Conservation (phyloP, 2,329 filamentous ascomycete species). For the Scedosporium aurantiacum region DNA sequence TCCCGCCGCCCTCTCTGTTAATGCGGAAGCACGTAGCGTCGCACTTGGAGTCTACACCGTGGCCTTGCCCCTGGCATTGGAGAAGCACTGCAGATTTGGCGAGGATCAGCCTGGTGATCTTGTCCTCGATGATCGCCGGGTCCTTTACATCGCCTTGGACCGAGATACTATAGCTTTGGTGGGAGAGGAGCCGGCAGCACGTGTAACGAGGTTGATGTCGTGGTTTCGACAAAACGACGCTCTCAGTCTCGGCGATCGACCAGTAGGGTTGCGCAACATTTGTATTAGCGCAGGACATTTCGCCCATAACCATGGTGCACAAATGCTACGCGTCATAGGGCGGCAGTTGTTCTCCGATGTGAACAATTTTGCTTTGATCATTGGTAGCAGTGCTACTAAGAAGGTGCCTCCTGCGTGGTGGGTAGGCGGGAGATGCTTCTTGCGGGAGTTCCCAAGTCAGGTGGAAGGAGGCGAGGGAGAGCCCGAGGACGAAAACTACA, state of each 20-base stretch:
- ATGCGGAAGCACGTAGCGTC: neutral
- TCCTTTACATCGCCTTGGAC: neutral
- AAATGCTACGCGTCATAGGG: neutral
- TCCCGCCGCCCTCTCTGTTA: neutral
- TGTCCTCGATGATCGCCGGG: neutral
- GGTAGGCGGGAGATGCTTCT: neutral
- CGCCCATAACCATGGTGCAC: neutral
- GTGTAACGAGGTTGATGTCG: neutral
- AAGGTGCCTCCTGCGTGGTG: neutral
- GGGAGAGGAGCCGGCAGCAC: neutral
- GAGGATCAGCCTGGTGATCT: neutral
- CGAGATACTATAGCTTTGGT: conserved; percentile 1
- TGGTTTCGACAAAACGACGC: neutral
- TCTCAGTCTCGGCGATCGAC: neutral
- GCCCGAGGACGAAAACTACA: neutral
- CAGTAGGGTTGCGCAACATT: neutral
- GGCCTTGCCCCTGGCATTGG: neutral
- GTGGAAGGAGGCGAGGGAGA: neutral
- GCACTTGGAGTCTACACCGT: neutral
- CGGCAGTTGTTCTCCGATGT: neutral
- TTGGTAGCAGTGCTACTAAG: neutral
- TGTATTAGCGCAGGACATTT: neutral
- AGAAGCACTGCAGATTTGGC: neutral
- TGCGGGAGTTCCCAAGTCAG: neutral
- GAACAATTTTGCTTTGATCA: neutral